Conservation (phyloP, 352 stramenopile genomes). For the Pythium aristosporum region DNA sequence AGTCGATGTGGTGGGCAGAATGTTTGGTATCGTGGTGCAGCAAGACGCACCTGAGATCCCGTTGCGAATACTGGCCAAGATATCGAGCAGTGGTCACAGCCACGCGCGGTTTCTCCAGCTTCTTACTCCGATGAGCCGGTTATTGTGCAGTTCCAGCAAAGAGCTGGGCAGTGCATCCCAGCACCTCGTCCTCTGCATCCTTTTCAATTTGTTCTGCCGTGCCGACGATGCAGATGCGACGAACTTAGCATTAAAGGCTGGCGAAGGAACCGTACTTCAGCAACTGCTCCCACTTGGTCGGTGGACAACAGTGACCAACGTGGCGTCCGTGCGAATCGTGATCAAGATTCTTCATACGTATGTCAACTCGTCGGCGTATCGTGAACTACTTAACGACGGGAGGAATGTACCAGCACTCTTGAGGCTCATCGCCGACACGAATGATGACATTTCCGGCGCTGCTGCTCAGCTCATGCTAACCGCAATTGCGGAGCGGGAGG, state of each 20-base stretch:
- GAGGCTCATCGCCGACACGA: slow-evolving; percentile 32
- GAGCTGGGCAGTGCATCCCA: slow-evolving; percentile 17
- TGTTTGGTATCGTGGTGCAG: slow-evolving; percentile 47
- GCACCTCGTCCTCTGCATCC: slow-evolving; percentile 45
- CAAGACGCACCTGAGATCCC: slow-evolving; percentile 38
- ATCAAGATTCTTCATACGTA: slow-evolving; percentile 59
- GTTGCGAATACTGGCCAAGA: slow-evolving; percentile 46
- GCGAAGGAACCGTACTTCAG: slow-evolving; percentile 39
- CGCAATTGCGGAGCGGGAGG: slow-evolving; percentile 41
- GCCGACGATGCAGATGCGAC: slow-evolving; percentile 4
- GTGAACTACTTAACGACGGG: slow-evolving; percentile 51
- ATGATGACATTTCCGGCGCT: slow-evolving; percentile 39
- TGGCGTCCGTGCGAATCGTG: slow-evolving; percentile 37
- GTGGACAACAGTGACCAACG: slow-evolving; percentile 43
- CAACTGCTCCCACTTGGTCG: slow-evolving; percentile 55
- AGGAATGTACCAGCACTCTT: slow-evolving; percentile 54
- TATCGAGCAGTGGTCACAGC: slow-evolving; percentile 36
- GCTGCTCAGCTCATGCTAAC: slow-evolving; percentile 47
- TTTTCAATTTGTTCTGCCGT: slow-evolving; percentile 68
- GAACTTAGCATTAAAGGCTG: slow-evolving; percentile 18
- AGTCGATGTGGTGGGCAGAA: slow-evolving; percentile 40
- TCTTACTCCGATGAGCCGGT: slow-evolving; percentile 27
- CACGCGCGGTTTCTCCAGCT: slow-evolving; percentile 43
- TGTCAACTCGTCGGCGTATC: slow-evolving; percentile 28
- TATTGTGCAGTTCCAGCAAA: slow-evolving; percentile 15